Conservation (phyloP, 208 protist species). For the Lotmaria passim region DNA sequence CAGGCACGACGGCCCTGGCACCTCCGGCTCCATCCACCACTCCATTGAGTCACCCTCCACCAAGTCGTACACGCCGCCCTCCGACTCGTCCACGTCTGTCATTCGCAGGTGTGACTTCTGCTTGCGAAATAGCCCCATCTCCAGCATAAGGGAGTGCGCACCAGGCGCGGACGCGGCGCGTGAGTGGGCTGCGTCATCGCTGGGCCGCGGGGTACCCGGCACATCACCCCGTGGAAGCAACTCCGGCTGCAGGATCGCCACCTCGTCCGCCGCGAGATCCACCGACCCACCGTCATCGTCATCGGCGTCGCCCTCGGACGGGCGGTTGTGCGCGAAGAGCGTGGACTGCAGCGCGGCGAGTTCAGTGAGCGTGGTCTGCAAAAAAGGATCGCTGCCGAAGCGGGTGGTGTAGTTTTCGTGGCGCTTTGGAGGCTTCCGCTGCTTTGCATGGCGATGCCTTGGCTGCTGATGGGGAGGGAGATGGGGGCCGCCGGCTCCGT, state of each 20-base stretch:
- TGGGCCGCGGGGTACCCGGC: too few relatives aligned
- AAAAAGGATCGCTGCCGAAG: constrained; percentile 51
- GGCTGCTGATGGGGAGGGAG: neutral
- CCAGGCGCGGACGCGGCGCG: neutral
- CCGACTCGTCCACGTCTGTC: constrained; percentile 58
- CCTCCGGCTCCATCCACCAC: constrained; percentile 46
- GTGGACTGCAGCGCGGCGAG: constrained; percentile 45
- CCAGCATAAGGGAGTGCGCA: constrained; percentile 11
- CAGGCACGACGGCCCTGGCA: constrained; percentile 47
- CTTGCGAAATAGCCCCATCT: neutral
- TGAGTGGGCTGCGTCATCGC: neutral
- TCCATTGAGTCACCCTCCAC: constrained; percentile 43
- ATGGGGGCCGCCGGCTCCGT: neutral
- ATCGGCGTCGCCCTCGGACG: constrained; percentile 16
- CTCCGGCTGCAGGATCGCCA: constrained; percentile 53
- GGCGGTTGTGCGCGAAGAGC: constrained; percentile 43
- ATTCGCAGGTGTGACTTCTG: too few relatives aligned
- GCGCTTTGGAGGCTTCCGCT: neutral
- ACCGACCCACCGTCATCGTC: constrained; percentile 31
- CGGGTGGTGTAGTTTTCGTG: constrained; percentile 22
- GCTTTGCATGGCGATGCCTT: too few relatives aligned
- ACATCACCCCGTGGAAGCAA: neutral
- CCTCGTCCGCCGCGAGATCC: constrained; percentile 46
- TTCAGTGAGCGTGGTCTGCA: constrained; percentile 38
- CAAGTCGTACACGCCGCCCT: constrained; percentile 61